Conservation (phyloP, 805 yeast species). For the Candida pseudofarinosa region DNA sequence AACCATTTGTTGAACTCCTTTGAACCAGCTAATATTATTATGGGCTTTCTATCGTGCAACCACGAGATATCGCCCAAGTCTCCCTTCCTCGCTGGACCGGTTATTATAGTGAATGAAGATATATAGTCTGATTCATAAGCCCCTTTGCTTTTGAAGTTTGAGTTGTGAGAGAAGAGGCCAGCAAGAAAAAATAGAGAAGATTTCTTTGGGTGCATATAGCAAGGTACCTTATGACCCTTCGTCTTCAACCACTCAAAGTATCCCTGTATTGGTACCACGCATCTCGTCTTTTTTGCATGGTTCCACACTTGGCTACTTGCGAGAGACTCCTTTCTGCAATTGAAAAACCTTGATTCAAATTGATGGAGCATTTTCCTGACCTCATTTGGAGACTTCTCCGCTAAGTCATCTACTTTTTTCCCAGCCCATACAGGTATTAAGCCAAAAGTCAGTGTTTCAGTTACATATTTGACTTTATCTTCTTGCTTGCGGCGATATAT, state of each 20-base stretch:
- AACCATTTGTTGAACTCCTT: conserved; percentile 66
- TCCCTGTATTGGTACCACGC: conserved; percentile 77
- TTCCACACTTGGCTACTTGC: conserved; percentile 55
- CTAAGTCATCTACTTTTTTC: conserved; percentile 32
- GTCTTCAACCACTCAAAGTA: conserved; percentile 76
- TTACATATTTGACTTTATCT: conserved; percentile 12
- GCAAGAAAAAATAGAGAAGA: conserved; percentile 60
- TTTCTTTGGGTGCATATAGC: conserved; percentile 55
- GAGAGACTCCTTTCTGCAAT: conserved; percentile 69
- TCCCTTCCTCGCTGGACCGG: conserved; percentile 53
- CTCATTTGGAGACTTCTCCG: conserved; percentile 13
- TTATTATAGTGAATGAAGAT: conserved; percentile 63
- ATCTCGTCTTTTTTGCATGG: conserved; percentile 46
- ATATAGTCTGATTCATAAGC: conserved; percentile 15
- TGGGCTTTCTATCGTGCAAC: conserved; percentile 80
- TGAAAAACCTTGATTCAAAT: conserved; percentile 53
- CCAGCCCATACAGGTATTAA: conserved; percentile 65
- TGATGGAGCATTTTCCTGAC: conserved; percentile 30
- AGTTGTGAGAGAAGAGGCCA: conserved; percentile 38
- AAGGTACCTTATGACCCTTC: conserved; percentile 51
- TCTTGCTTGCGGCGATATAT: conserved; percentile 13
- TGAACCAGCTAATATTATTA: conserved; percentile 56
- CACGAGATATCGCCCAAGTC: conserved; percentile 52
- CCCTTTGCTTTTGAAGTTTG: conserved; percentile 14
- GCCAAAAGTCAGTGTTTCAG: conserved; percentile 75